Percentiles rank a stretch among this genome's conserved stretches.
Conservation (phyloP, 73 alveolate species). For the Diophrys appendiculata region DNA sequence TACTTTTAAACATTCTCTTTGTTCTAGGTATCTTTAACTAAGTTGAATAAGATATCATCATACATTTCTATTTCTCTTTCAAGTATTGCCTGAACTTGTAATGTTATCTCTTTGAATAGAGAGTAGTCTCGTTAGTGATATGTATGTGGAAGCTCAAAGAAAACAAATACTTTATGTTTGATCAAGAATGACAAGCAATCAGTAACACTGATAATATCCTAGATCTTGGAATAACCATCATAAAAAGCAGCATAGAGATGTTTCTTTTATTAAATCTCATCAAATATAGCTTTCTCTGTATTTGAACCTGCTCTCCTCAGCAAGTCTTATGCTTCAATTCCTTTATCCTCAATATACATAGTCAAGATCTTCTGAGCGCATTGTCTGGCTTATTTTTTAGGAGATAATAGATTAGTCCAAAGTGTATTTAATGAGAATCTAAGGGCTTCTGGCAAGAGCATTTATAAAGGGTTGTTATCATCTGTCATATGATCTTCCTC, state of each 20-base stretch:
- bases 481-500: constrained; percentile 1
- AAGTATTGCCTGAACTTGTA: constrained; percentile 1
- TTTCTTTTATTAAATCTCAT: background rate
- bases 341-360: background rate
- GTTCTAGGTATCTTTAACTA: background rate
- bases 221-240: constrained; percentile 9
- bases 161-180: background rate
- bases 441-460: background rate
- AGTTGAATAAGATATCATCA: background rate
- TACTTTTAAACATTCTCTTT: constrained; percentile 25
- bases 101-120: background rate
- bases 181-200: constrained; percentile 5
- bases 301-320: background rate
- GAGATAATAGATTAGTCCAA: background rate
- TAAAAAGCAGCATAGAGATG: background rate
- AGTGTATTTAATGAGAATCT: background rate
- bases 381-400: background rate
- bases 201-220: background rate
- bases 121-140: background rate
- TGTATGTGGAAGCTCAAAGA: background rate
- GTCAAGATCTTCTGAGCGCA: constrained; percentile 10
- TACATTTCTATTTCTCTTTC: constrained; percentile 2
- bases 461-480: background rate
- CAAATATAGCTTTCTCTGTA: background rate
- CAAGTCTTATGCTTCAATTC: background rate